A percentile compares a stretch with the other conserved stretches of the same genome.
Conservation (phyloP, 345 rosid species). For the Brassica incana region DNA sequence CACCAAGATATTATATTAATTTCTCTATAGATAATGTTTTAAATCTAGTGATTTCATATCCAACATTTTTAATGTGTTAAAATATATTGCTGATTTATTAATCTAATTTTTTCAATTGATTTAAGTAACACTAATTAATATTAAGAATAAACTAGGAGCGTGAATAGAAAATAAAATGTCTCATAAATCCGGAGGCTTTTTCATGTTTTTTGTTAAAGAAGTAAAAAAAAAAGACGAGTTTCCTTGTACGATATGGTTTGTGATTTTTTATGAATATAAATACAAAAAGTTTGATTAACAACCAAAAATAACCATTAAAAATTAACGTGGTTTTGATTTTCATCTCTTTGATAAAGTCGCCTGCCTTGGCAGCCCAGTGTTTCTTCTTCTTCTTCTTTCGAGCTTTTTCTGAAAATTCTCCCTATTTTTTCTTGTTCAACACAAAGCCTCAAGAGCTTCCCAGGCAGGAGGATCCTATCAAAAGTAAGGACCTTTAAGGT, state of each 20-base stretch:
- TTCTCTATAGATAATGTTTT: neutral
- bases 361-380: slow-evolving; percentile 16
- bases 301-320: slow-evolving; percentile 28
- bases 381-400: slow-evolving; percentile 1
- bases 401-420: slow-evolving; percentile 14
- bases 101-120: neutral
- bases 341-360: slow-evolving; percentile 35
- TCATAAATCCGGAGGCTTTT: neutral
- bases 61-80: neutral
- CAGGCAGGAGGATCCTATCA: neutral
- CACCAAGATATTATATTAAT: slow-evolving; percentile 8
- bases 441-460: slow-evolving; percentile 8
- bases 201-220: neutral
- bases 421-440: neutral
- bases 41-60: slow-evolving; percentile 19
- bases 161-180: neutral
- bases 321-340: slow-evolving; percentile 14
- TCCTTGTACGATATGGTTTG: slow-evolving; percentile 38
- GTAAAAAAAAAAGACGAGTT: slow-evolving; percentile 16
- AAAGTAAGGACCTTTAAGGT: neutral
- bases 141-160: neutral
- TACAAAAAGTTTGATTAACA: slow-evolving; percentile 39
- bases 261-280: slow-evolving; percentile 29
- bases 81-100: neutral
- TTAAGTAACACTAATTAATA: neutral